Evolutionary conservation across 169 alveolate species (phyloP), one percentile per base, ranked within the genome.

Genomic region (Hammondia hammondi): DNA sequence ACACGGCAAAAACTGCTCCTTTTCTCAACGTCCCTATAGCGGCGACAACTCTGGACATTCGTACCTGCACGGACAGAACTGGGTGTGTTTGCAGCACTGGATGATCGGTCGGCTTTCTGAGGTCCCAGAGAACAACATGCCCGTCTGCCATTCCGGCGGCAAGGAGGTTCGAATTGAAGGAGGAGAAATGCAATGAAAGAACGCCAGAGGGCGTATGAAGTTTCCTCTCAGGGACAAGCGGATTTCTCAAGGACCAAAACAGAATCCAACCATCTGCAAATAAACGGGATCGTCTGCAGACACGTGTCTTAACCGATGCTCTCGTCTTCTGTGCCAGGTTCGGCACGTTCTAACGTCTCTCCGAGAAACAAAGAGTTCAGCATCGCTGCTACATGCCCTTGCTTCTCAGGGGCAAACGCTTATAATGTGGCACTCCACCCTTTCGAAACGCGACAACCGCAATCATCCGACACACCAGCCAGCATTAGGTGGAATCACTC

Each of bases 211-310:
- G 97, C 32, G 98, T 95, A 81, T 94, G 92, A 46, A 98, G 97
- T 14, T 96, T 96, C 90, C 98, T 96, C 93, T 98, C 99, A 3
- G 99, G 99, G 96, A 96, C 96, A 4, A 96, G 95, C 7, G 99
- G 99, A 88, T 97, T 98, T 77, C 97, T 97, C 48, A 98, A 95
- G 70, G 99, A 97, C 99, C 99, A 98, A 95, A 98, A 97, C 92
- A 98, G 96, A 32, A 98, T 92, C 67, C 96, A 87, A 27, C 99
- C 99, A 70, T 39, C 90, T 82, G 90, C 90, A 43, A 27, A 45
- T 29, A 21, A 77, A 82, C 45, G n/a, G 81, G 43, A 71, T 0
- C 81, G n/a, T 71, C 2, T 10, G 81, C n/a, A 29, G 81, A 71
- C 35, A 5, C 14, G 81, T 7, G 4, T 71, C n/a, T 29, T 7